phyloP scores from a whole-genome alignment of 768 basidiomycete genomes.

The Pholiota molesta region DNA sequence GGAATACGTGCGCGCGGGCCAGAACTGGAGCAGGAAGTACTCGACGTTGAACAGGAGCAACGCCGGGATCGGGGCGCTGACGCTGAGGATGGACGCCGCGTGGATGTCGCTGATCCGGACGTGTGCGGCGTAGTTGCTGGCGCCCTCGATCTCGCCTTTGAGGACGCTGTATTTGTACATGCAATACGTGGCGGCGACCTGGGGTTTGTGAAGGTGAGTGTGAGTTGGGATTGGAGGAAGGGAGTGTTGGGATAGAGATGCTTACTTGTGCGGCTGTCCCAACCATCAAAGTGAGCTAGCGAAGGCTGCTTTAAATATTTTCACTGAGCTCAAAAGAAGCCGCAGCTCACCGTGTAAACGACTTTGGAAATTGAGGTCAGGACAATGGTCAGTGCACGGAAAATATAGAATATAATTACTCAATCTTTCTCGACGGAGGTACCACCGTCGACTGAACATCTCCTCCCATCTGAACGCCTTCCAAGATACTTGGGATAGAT shows the following conservation, averaged over 20 bases:
- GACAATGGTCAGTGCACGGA: no score
- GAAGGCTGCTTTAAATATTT: no score
- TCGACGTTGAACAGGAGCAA: constrained; percentile 36
- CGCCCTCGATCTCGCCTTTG: constrained; percentile 28
- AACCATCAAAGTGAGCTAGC: constrained; percentile 16
- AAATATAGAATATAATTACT: constrained; percentile 29
- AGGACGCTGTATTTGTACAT: constrained; percentile 37
- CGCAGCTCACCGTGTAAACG: constrained; percentile 15
- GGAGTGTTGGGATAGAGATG: neutral
- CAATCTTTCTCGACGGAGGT: constrained; percentile 35
- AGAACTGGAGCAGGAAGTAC: constrained; percentile 37
- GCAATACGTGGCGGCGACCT: constrained; percentile 37
- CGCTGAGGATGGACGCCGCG: constrained; percentile 30
- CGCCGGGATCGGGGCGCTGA: constrained; percentile 36
- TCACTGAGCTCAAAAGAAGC: no score
- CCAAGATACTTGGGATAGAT: constrained; percentile 19
- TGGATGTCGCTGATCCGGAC: constrained; percentile 36
- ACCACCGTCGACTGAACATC: constrained; percentile 37
- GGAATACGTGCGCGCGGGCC: constrained; percentile 33
- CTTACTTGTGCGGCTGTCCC: constrained; percentile 33
- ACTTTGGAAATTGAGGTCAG: neutral
- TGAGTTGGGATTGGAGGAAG: no score
- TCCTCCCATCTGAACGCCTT: constrained; percentile 31
- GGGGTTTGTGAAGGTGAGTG: neutral
- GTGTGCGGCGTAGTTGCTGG: constrained; percentile 17